Evolutionary conservation across 1,284 basidiomycete genomes (phyloP), one percentile per base, ranked within the genome.

Genomic region (Heimioporus punctisporus): DNA sequence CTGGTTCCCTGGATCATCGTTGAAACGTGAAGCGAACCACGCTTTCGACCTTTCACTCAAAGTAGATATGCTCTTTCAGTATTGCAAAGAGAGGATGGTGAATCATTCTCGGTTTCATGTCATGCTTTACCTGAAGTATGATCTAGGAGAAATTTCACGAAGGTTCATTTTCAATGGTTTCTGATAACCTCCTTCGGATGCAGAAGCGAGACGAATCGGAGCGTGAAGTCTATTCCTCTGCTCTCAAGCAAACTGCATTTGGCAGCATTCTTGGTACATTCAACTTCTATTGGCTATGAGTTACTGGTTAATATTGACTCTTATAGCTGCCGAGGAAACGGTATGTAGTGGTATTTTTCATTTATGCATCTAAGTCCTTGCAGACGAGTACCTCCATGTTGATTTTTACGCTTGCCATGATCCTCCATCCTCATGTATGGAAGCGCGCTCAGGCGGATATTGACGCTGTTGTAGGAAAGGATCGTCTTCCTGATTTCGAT

Each of bases 381-480:
- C 26, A 67, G 65, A 53, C 55, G 3, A 31, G 25, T 3, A 43
- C 55, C 6, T 44, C 56, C 4, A 17, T 62, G n/a, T 28, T 51
- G 26, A 52, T 62, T 23, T 74, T 74, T 46, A 56, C 72, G 3
- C 62, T 74, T 10, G 68, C 68, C 3, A 74, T 77, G 71, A 59
- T 68, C 5, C 45, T 65, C 14, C 51, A 73, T 31, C 74, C 74
- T 0, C 63, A 65, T 4, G 64, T 67, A 1, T 71, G 65, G 54
- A 58, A 59, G 43, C 64, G 56, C 6, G 72, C 74, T 3, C 77
- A 76, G 40, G 62, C 59, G 7, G 76, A 80, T 48, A 63, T 80
- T 6, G 76, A 79, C 50, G 42, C 54, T 0, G 65, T 75, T 6
- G 45, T 75, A 15, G 74, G 76, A 5, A 52, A 50, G 0, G 64